Percentiles rank a stretch among this genome's conserved stretches.
Evolutionary conservation across 2,329 filamentous ascomycete genomes (phyloP).

Genomic region (Xylariaceae sp.): DNA sequence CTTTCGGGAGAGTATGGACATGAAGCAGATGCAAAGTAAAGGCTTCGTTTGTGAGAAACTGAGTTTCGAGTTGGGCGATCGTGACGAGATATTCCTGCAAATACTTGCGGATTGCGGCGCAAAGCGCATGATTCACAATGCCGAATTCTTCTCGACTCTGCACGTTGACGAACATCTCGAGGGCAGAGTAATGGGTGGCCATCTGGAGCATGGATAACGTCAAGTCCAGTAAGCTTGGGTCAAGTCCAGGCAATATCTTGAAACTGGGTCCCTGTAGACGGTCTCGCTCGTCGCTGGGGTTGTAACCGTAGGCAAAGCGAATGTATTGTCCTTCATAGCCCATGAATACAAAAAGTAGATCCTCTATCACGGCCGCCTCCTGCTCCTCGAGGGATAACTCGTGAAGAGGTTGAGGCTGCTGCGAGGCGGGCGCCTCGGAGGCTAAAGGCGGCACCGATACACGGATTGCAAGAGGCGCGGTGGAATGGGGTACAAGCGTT

Average conservation of each 20-base stretch:
- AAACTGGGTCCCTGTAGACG: slow-evolving; percentile 78
- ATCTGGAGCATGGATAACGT: slow-evolving; percentile 86
- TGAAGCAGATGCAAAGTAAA: slow-evolving; percentile 94
- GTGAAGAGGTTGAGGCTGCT: slow-evolving; percentile 63
- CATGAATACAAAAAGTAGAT: slow-evolving; percentile 93
- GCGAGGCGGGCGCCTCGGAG: slow-evolving; percentile 61
- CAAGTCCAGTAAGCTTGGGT: slow-evolving; percentile 85
- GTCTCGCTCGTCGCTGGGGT: slow-evolving; percentile 80
- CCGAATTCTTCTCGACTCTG: slow-evolving; percentile 91
- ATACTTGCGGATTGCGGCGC: slow-evolving; percentile 86
- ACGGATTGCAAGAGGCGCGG: slow-evolving; percentile 45
- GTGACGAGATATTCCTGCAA: slow-evolving; percentile 91
- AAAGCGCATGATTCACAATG: slow-evolving; percentile 89
- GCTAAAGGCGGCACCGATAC: slow-evolving; percentile 66
- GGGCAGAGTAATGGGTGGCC: slow-evolving; percentile 85
- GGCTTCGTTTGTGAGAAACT: slow-evolving; percentile 78
- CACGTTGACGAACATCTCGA: slow-evolving; percentile 90
- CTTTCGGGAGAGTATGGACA: slow-evolving; percentile 82
- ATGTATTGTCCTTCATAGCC: slow-evolving; percentile 98
- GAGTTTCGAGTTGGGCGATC: slow-evolving; percentile 87
- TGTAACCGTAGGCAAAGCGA: slow-evolving; percentile 75
- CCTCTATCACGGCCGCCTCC: slow-evolving; percentile 81
- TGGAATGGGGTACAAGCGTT: slow-evolving; percentile 61
- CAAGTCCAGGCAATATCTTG: slow-evolving; percentile 73
- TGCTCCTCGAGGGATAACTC: slow-evolving; percentile 74